A percentile compares a stretch with the other conserved stretches of the same genome.
phyloP scores from a whole-genome alignment of 257 asterid genomes.

The Plantago ovata region DNA sequence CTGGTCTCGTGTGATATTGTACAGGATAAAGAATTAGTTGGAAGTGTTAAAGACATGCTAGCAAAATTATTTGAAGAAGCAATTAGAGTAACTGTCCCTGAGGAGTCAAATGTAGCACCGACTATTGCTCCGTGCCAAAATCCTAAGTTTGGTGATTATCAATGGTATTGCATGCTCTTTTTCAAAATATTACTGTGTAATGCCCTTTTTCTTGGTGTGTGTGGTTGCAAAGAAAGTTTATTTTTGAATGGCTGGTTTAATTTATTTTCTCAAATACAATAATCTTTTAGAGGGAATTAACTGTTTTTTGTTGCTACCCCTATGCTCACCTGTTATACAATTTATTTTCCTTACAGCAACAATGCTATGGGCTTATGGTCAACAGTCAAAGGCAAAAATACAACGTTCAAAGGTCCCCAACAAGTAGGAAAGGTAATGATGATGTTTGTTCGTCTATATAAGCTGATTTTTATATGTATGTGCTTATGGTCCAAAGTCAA shows the following conservation, averaged over 20 bases:
- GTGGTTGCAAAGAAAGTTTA: neutral
- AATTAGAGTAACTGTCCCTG: conserved; percentile 56
- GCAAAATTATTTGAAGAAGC: conserved; percentile 59
- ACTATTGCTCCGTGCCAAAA: conserved; percentile 67
- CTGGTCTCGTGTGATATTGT: conserved; percentile 14
- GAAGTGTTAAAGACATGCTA: conserved; percentile 62
- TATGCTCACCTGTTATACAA: conserved; percentile 9
- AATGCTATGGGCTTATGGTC: conserved; percentile 95
- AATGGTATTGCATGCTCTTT: conserved; percentile 47
- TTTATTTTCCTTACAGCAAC: conserved; percentile 48
- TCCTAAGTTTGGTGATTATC: conserved; percentile 74
- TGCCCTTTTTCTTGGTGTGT: neutral
- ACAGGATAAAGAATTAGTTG: conserved; percentile 45
- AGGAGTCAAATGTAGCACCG: conserved; percentile 52
- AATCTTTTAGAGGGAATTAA: neutral
- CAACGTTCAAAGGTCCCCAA: conserved; percentile 67
- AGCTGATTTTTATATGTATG: no score
- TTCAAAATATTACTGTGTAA: neutral
- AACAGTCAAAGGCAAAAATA: conserved; percentile 56
- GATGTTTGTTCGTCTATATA: neutral
- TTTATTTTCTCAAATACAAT: neutral
- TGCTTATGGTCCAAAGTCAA: conserved; percentile 75
- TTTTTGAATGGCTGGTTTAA: neutral
- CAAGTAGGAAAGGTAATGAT: conserved; percentile 74
- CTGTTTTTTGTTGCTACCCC: neutral